phyloP scores from a whole-genome alignment of 768 basidiomycete species.

The Hypholoma sublateritium region DNA sequence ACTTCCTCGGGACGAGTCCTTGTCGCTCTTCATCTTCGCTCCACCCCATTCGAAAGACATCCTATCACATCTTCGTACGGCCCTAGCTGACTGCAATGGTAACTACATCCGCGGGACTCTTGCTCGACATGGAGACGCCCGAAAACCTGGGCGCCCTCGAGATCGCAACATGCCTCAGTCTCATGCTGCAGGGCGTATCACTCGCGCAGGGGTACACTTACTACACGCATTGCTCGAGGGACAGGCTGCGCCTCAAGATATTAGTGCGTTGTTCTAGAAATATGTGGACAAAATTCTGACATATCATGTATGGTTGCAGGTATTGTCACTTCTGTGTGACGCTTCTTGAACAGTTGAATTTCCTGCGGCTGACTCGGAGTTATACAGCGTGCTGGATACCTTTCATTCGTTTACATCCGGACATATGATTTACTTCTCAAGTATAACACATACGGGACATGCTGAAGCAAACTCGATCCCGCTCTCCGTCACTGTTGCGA shows the following conservation, averaged over 20 bases:
- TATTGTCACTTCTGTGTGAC: neutral
- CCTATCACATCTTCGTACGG: too few species aligned
- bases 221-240: neutral
- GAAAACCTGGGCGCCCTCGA: constrained; percentile 12
- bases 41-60: too few species aligned
- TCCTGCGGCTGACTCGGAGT: neutral
- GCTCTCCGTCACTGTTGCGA: constrained; percentile 14
- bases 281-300: neutral
- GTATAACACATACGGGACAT: constrained; percentile 11
- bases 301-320: neutral
- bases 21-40: too few species aligned
- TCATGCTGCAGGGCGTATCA: constrained; percentile 8
- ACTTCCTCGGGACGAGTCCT: too few species aligned
- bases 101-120: too few species aligned
- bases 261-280: neutral
- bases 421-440: constrained; percentile 18
- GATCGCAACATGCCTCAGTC: constrained; percentile 9
- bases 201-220: constrained; percentile 11
- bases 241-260: neutral
- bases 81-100: too few species aligned
- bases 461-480: constrained; percentile 20
- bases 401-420: constrained; percentile 18
- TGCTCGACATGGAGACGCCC: too few species aligned
- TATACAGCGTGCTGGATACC: constrained; percentile 15
- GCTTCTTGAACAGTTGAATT: neutral